phyloP scores from a whole-genome alignment of 257 asterid genomes.

The Solanum acaule region DNA sequence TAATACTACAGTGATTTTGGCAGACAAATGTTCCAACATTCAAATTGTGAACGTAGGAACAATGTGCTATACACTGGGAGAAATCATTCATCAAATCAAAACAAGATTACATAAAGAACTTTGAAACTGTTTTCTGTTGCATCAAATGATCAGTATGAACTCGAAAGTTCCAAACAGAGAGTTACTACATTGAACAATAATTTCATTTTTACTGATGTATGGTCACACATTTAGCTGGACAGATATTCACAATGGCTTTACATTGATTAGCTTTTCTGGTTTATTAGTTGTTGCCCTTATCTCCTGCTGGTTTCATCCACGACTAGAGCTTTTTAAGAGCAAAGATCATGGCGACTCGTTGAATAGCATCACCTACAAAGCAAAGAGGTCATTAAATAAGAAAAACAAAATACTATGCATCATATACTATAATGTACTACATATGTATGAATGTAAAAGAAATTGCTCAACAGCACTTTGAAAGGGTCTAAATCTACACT shows the following conservation, averaged over 20 bases:
- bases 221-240: not conserved
- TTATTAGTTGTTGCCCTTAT: slow-evolving; percentile 1
- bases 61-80: not conserved
- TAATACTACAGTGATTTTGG: not conserved
- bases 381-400: slow-evolving; percentile 2
- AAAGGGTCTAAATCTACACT: not conserved
- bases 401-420: not conserved
- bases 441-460: not conserved
- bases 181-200: not conserved
- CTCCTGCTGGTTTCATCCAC: slow-evolving; percentile 20
- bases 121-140: not conserved
- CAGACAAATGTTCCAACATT: not conserved
- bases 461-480: not conserved
- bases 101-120: not conserved
- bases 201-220: not conserved
- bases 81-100: not conserved
- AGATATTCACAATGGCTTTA: slow-evolving; percentile 45
- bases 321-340: slow-evolving; percentile 9
- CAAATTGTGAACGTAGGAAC: not conserved
- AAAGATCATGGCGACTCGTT: slow-evolving; percentile 53
- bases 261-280: slow-evolving; percentile 11
- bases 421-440: not conserved
- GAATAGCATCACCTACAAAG: slow-evolving; percentile 71
- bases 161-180: not conserved
- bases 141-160: not conserved